phyloP scores from a whole-genome alignment of 140 eudicot genomes.

The Cichorium intybus region DNA sequence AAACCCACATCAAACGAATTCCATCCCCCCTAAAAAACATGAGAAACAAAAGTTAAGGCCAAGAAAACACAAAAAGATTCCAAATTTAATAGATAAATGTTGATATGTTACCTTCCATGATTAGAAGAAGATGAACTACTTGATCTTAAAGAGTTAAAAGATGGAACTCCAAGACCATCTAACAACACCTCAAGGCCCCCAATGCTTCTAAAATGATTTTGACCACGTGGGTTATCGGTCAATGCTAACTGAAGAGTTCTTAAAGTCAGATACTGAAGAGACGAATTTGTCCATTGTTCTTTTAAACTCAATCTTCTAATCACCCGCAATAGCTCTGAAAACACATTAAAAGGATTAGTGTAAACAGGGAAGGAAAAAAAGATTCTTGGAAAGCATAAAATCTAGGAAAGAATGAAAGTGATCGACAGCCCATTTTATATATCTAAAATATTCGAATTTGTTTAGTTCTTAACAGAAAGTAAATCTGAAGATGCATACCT shows the following conservation, averaged over 20 bases:
- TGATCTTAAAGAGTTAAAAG: conserved; percentile 44
- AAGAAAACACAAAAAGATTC: conserved; percentile 13
- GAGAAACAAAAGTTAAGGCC: conserved; percentile 7
- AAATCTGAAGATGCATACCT: conserved; percentile 70
- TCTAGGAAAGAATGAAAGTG: neutral
- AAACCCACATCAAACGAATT: conserved; percentile 45
- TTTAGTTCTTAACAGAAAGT: conserved; percentile 21
- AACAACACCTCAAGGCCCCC: conserved; percentile 97
- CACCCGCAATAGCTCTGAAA: conserved; percentile 87
- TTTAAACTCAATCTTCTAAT: conserved; percentile 79
- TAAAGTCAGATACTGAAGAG: conserved; percentile 77
- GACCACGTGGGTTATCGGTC: conserved; percentile 84
- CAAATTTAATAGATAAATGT: no score
- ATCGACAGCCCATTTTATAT: neutral
- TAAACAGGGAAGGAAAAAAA: neutral
- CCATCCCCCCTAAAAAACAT: conserved; percentile 44
- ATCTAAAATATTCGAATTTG: conserved; percentile 5
- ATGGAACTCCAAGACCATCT: conserved; percentile 87
- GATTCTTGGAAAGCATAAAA: neutral
- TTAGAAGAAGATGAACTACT: conserved; percentile 32
- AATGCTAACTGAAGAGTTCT: conserved; percentile 79
- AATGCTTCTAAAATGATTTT: conserved; percentile 97
- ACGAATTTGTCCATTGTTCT: conserved; percentile 66
- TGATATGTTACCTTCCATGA: conserved; percentile 44
- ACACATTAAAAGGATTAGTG: conserved; percentile 20